Evolutionary conservation across 2,329 filamentous ascomycete species (phyloP).

Genomic region (Phaeophleospora eucalypticola): DNA sequence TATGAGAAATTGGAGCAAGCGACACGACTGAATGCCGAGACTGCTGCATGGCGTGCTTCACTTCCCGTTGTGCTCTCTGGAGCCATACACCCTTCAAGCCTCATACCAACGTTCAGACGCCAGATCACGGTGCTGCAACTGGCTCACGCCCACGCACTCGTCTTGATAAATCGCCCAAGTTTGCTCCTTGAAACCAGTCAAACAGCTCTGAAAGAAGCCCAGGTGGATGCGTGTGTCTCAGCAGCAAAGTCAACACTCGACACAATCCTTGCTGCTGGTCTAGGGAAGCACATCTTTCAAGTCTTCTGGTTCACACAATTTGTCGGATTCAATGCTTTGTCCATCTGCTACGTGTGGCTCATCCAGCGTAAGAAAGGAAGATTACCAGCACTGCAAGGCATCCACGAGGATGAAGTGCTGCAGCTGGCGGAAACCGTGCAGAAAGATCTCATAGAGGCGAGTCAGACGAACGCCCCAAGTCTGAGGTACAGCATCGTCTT

Average conservation of each 20-base stretch:
- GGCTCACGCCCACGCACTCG: conserved; percentile 53
- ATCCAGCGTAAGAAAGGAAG: conserved; percentile 41
- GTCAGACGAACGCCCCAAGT: conserved; percentile 41
- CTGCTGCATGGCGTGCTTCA: conserved; percentile 45
- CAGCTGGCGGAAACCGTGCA: conserved; percentile 47
- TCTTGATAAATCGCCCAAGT: conserved; percentile 51
- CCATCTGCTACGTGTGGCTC: conserved; percentile 52
- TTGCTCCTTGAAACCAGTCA: conserved; percentile 43
- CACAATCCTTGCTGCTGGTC: conserved; percentile 37
- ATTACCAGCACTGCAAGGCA: conserved; percentile 11
- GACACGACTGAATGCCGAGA: conserved; percentile 40
- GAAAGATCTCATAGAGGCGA: conserved; percentile 40
- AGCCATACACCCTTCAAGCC: conserved; percentile 40
- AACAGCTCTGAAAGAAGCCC: conserved; percentile 27
- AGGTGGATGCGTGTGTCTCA: conserved; percentile 44
- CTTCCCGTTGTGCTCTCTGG: conserved; percentile 44
- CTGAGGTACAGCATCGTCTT: conserved; percentile 52
- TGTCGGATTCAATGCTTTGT: conserved; percentile 38
- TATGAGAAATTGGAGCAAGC: conserved; percentile 29
- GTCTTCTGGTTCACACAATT: conserved; percentile 49
- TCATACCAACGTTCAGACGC: conserved; percentile 49
- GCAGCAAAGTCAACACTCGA: conserved; percentile 47
- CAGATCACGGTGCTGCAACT: conserved; percentile 54
- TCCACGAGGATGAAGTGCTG: conserved; percentile 32
- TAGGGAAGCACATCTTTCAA: conserved; percentile 39